These are phyloP conservation scores for Psidium friedrichsthalianum DNA, from an alignment of 345 rosid species.

Conservation along the genomic window DNA sequence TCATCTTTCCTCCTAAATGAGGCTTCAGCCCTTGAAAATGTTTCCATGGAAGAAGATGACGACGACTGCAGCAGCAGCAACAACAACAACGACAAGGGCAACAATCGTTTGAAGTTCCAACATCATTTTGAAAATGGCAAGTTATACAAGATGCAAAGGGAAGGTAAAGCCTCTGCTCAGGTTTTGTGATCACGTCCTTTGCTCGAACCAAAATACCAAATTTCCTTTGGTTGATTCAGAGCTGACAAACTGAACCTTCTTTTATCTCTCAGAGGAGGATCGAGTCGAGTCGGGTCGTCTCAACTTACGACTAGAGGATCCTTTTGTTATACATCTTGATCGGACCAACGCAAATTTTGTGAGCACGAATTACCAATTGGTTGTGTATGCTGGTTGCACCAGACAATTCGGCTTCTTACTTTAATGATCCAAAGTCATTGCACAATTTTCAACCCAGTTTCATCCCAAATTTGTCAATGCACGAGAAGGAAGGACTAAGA, in stretches of 20 bases:
- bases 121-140: not conserved
- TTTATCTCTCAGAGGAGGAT: not conserved
- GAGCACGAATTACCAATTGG: not conserved
- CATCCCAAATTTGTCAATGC: not conserved
- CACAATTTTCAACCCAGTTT: not conserved
- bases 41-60: not conserved
- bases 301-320: not conserved
- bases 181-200: not conserved
- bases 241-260: not conserved
- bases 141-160: conserved; percentile 11
- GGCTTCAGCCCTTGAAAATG: not conserved
- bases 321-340: not conserved
- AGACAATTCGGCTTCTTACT: not conserved
- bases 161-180: conserved; percentile 14
- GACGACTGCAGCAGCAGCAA: not conserved
- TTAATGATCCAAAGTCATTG: not conserved
- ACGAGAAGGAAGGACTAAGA: not conserved
- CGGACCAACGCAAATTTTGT: not conserved
- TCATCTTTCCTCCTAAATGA: not conserved
- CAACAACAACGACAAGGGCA: not conserved
- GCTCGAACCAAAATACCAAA: not conserved
- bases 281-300: not conserved
- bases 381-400: not conserved
- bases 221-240: not conserved
- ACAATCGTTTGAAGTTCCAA: not conserved